Base-by-base conservation (phyloP, 352 stramenopile species). In the Paralagenidium karlingii region DNA sequence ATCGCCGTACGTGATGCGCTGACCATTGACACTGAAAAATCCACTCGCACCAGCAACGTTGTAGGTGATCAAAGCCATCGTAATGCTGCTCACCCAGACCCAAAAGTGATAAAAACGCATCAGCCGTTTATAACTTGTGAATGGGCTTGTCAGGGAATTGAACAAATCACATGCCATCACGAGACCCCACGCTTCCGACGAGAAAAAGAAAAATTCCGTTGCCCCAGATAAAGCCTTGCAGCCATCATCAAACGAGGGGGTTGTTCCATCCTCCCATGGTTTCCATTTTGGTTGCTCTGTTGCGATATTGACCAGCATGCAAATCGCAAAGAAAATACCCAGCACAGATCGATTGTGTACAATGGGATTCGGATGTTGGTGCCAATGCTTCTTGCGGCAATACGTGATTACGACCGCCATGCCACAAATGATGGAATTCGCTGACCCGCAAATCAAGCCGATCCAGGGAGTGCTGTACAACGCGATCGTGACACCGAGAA, bases 191-290 rank as follows among this genome's bases (percentile, higher is more conserved):
- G 76, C 76, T 34, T 93, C 79, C 19, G 68, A 77, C 16, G 76
- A 83, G 51, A 90, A 90, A 44, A 93, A 89, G 55, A 90, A 90
- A 49, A 93, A 93, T 51, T 93, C 79, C 25, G 77, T 93, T 39
- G 86, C 69, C 29, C 79, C 79, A 25, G 79, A 74, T 26, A 92
- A 67, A 30, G 68, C 55, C 24, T 68, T 58, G 45, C 79, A 92
- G 38, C 81, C 54, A 16, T 58, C 58, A 30, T 80, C 59, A 37
- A 85, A 92, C n/a, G n/a, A n/a, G n/a, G n/a, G n/a, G n/a, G n/a
- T n/a, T n/a, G n/a, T n/a, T n/a, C n/a, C n/a, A 7, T 36, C 22
- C 16, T 22, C 22, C 30, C 30, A 36, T n/a, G n/a, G n/a, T n/a
- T n/a, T n/a, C n/a, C n/a, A n/a, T n/a, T n/a, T n/a, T n/a, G n/a